Evolutionary conservation across 805 yeast genomes (phyloP), one percentile per base, ranked within the genome.

Genomic region (Zygotorulaspora florentina): DNA sequence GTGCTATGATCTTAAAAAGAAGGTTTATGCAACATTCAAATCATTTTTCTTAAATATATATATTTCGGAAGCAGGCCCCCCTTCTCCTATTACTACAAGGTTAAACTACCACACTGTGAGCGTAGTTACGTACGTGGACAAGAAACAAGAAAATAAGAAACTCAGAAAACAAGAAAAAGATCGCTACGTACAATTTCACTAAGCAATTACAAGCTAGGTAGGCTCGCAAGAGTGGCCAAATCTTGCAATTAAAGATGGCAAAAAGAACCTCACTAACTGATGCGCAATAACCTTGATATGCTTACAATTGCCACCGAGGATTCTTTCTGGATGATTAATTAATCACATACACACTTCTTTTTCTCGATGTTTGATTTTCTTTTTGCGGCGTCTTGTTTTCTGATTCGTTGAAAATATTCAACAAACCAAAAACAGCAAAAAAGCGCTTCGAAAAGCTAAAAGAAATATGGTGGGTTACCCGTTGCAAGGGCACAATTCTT

Each of bases 371-470:
- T n/a, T 16, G 20, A 30, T 30, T 40, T 40, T 40, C 34, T 40
- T 40, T 40, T 33, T 30, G 31, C 33, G 11, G 17, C 34, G 20
- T 26, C 28, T 42, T 42, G 35, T 35, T 35, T 41, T 42, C 25
- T 42, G 26, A 34, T 25, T 25, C 34, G n/a, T 33, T 27, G 35
- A 37, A 12, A 36, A n/a, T 20, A 20, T 25, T 33, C 25, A 25
- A 23, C 40, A 33, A 16, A 7, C 36, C 36, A 18, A 33, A 33
- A 33, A 33, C 16, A 33, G 16, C 20, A 33, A 33, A n/a, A 16
- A 33, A 33, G 5, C 9, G 20, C 20, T 16, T 33, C 36, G 36
- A 33, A 16, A 33, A 33, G 8, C 33, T 5, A 29, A 29, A 29
- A 29, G 33, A 29, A 29, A 29, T 20, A 7, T 7, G 7, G 4